Evolutionary conservation across 73 alveolate genomes (phyloP), one percentile per base, ranked within the genome.

Genomic region (Paramecium caudatum): DNA sequence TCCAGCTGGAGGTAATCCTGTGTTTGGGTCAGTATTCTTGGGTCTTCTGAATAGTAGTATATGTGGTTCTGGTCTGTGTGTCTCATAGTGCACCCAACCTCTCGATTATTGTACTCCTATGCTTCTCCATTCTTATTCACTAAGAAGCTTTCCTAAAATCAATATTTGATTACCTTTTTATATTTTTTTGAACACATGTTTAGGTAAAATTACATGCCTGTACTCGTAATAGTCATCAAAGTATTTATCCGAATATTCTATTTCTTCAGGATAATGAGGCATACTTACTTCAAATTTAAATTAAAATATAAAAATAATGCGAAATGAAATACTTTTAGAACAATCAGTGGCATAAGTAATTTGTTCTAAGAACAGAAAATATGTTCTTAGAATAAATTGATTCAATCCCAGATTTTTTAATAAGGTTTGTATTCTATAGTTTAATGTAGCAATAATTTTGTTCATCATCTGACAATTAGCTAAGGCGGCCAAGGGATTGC

Each of bases 41-140:
- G 98, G 98, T 90, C 99, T 97, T 95, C 99, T 93, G 92, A 97
- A 96, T 30, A 97, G 96, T 19, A 97, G 81, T 27, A 97, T 97
- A 91, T 96, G 98, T 3, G 99, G 99, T 91, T 95, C 99, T 21
- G 98, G 98, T 61, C 91, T 95, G 90, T 96, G 98, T 43, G 95
- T 90, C 91, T 94, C 98, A 65, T 96, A 96, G 82, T 96, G 99
- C 3, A 91, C 96, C 99, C 99, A 96, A 9, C 99, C 99, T 61
- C 99, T 74, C 25, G 96, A 81, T 93, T 96, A 93, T 84, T 95
- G 92, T 12, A 96, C 98, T 9, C 99, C 99, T 2, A 96, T 95
- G 9, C 96, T 46, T 93, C 99, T 94, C 99, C 99, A 96, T 74
- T 96, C 98, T 48, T 65, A 81, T 74, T 96, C 99, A 34, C 97